Conservation (phyloP, 2,329 filamentous ascomycete species). For the Dichotomopilus funicola region DNA sequence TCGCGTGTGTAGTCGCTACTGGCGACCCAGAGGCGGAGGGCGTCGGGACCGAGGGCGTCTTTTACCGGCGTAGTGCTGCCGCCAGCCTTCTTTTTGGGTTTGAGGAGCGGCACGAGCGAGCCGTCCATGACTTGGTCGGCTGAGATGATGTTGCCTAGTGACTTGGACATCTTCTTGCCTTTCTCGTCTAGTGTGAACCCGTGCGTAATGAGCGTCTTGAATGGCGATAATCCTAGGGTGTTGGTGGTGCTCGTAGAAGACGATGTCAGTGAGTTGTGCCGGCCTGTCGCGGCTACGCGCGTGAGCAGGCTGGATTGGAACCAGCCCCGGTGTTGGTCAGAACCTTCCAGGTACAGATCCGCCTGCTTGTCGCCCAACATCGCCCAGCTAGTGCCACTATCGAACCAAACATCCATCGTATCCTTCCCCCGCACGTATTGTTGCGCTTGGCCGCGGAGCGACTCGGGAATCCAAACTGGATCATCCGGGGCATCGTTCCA, state of each 20-base stretch:
- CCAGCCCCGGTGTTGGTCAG: conserved; percentile 95
- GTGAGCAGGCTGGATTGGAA: conserved; percentile 95
- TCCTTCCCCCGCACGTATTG: conserved; percentile 72
- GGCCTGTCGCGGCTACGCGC: conserved; percentile 59
- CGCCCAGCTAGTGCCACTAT: conserved; percentile 92
- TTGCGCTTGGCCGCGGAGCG: conserved; percentile 46
- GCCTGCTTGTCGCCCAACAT: conserved; percentile 47
- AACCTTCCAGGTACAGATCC: conserved; percentile 89
- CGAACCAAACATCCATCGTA: conserved; percentile 99
- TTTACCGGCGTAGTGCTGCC: conserved; percentile 34
- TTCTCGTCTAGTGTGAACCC: conserved; percentile 85
- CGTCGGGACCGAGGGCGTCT: conserved; percentile 77
- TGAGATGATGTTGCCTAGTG: conserved; percentile 78
- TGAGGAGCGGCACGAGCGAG: conserved; percentile 63
- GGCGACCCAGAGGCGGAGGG: conserved; percentile 82
- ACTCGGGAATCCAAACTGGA: conserved; percentile 65
- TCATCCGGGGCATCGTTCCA: conserved; percentile 79
- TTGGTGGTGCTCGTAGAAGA: conserved; percentile 24
- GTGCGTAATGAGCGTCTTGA: conserved; percentile 86
- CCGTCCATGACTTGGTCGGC: conserved; percentile 83
- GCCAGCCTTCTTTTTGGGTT: conserved; percentile 46
- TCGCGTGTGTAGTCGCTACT: conserved; percentile 88
- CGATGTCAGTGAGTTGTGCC: conserved; percentile 21
- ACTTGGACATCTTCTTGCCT: conserved; percentile 99
- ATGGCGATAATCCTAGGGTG: conserved; percentile 53